A percentile compares a stretch with the other conserved stretches of the same genome.
phyloP scores from a whole-genome alignment of 768 basidiomycete species.

The Hemileccinum rubropunctum region DNA sequence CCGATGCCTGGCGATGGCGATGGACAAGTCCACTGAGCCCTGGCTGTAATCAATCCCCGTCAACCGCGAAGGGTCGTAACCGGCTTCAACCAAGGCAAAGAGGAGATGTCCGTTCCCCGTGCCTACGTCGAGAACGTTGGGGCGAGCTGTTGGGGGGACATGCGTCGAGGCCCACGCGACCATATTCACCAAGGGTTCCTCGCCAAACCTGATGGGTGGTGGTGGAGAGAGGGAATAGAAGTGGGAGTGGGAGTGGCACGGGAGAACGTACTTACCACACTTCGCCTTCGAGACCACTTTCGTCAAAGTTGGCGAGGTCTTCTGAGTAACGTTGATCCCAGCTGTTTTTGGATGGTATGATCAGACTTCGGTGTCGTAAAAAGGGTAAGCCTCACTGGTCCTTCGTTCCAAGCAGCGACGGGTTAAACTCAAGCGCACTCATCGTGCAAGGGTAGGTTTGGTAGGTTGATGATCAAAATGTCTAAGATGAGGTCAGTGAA shows the following conservation, averaged over 20 bases:
- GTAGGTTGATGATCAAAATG: not conserved
- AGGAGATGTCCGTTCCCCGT: constrained; percentile 78
- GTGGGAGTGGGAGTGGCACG: too few relatives aligned
- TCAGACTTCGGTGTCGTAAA: not conserved
- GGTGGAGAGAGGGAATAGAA: not conserved
- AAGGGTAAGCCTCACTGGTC: constrained; percentile 55
- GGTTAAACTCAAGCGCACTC: constrained; percentile 47
- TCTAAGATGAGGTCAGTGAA: not conserved
- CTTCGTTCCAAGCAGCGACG: constrained; percentile 79
- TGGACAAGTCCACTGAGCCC: constrained; percentile 65
- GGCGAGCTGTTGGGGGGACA: constrained; percentile 44
- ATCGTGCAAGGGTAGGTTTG: constrained; percentile 20
- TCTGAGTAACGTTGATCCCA: constrained; percentile 77
- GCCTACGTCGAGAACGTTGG: constrained; percentile 73
- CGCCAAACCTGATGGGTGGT: constrained; percentile 64
- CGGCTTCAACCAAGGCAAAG: constrained; percentile 66
- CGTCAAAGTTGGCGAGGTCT: constrained; percentile 70
- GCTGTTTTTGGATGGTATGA: constrained; percentile 34
- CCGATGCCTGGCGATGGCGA: constrained; percentile 49
- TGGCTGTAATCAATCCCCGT: constrained; percentile 76
- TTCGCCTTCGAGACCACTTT: constrained; percentile 82
- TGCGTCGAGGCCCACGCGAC: constrained; percentile 65
- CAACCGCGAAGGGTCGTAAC: constrained; percentile 52
- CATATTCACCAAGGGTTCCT: constrained; percentile 76
- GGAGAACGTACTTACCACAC: constrained; percentile 61